Evolutionary conservation across 169 alveolate genomes (phyloP).

Genomic region (Plasmodium gonderi): DNA sequence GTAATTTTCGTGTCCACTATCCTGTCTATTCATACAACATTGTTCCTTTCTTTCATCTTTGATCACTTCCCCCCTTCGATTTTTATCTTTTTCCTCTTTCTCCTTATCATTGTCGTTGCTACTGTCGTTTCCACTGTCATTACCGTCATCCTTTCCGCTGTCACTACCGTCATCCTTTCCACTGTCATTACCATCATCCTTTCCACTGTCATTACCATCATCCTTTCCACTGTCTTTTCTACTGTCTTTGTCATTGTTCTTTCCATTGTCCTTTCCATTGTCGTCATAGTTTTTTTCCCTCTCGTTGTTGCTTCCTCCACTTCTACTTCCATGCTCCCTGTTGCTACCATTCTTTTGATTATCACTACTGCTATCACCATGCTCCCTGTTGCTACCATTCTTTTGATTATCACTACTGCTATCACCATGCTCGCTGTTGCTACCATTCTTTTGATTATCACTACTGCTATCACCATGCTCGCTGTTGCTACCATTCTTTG

Average conservation of each 20-base stretch:
- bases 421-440: neutral
- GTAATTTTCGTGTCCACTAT: constrained; percentile 50
- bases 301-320: neutral
- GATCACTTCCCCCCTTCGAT: neutral
- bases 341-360: neutral
- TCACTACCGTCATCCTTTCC: neutral
- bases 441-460: neutral
- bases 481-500: neutral
- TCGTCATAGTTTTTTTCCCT: neutral
- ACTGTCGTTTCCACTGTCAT: neutral
- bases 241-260: neutral
- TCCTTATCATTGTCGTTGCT: neutral
- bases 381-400: neutral
- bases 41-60: neutral
- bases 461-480: neutral
- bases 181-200: neutral
- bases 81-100: neutral
- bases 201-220: neutral
- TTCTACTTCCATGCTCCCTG: neutral
- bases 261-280: neutral
- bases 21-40: neutral
- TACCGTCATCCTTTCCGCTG: constrained; percentile 1
- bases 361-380: neutral
- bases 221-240: neutral
- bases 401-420: neutral